Evolutionary conservation across 306 rosid genomes (phyloP), one percentile per base, ranked within the genome.

Genomic region (Gastrolobium bilobum): DNA sequence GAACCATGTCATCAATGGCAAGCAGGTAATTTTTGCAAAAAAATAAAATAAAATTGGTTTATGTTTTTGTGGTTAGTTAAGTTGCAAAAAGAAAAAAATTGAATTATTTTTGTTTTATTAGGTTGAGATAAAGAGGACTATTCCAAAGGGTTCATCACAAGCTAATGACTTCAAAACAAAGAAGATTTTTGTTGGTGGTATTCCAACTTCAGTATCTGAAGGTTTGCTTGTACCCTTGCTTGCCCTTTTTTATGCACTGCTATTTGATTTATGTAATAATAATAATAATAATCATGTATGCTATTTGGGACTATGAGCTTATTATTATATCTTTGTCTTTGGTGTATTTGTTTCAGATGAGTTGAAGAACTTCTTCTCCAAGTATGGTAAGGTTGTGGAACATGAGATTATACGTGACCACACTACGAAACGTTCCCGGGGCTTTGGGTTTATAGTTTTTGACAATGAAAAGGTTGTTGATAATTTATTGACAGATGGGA

Each of bases 71-170:
- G 68, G 9, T 40, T 6, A 15, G 30, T 48, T 75, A 7, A 3
- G 33, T 56, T 43, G 7, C 34, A 42, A 20, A 20, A 20, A 20
- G 26, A 20, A 20, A 20, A 3, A 13, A 3, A 6, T n/a, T 77
- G 9, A 48, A 7, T 35, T 73, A 35, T 31, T 70, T 13, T 56
- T 37, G 37, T 56, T 63, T 66, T 47, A 29, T 60, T 35, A 94
- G 99, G 95, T 94, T 73, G 97, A 94, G 87, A 94, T 92, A 60
- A 94, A 94, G 83, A 91, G 97, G 84, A 94, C 99, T 31, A 89
- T 94, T 63, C 99, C 99, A 1, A 94, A 92, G 81, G 97, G 99
- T 20, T 86, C 92, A 38, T 91, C 90, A 35, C 97, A 90, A 70
- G 71, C 89, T 43, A 92, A 87, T 77, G 97, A 91, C 71, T 89